Base-by-base conservation (phyloP, 352 stramenopile species). In the Globisporangium barbulae region DNA sequence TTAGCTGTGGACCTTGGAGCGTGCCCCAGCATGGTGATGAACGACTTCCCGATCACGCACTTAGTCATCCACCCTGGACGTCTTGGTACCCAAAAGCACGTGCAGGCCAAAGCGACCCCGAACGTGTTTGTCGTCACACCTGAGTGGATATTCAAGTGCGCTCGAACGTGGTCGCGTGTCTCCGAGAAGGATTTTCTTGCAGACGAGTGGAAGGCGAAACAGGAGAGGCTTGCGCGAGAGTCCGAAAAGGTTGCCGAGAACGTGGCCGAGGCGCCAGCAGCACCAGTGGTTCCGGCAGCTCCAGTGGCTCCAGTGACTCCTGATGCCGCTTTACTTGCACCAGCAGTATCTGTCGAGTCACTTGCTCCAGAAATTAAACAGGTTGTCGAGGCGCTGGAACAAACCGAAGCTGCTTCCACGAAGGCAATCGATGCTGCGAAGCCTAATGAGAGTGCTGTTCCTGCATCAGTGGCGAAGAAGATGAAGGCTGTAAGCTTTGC, bases 141-240 rank as follows among this genome's bases (percentile, higher is more conserved):
- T 0, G 84, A 95, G 41, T 95, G 86, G 86, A 80, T 95, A 56
- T 65, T 93, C 10, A 89, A 91, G 62, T 91, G 81, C 55, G 83
- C 81, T 63, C 78, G 81, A 17, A 84, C 81, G 59, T 95, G 86
- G 86, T 71, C 67, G 45, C 78, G 73, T 8, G 83, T 79, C 9
- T 25, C 71, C 8, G 86, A 95, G 53, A 65, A 77, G 19, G 81
- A 89, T 10, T 93, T 91, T 49, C 65, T 89, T 44, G 84, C 84
- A 6, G 80, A 91, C 50, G 57, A 82, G 61, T 88, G 77, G 81
- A 85, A 81, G 45, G 67, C 56, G 17, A 89, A 83, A 45, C 75
- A 79, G 22, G 30, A 67, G 44, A 7, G 59, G 58, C 9, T 53
- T 30, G 41, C 41, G 21, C 59, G 35, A 78, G 56, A 49, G 61